These are phyloP conservation scores for Podaxis carcinomalis DNA, from an alignment of 768 basidiomycete species.

Conservation along the genomic window DNA sequence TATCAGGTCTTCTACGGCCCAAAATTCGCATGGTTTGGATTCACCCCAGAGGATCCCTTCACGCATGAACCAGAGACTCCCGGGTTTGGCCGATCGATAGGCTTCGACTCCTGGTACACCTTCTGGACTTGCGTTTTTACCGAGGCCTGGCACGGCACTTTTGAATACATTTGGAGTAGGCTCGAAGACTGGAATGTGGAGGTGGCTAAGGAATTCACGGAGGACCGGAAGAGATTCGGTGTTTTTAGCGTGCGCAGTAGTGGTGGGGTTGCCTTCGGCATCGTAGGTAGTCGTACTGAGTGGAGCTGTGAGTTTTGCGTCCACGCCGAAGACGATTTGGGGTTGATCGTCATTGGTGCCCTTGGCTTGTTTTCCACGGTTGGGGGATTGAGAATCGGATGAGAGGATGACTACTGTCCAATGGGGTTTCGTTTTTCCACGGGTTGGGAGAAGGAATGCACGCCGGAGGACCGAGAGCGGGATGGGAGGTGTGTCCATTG, in stretches of 20 bases:
- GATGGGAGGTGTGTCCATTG: slow-evolving; percentile 41
- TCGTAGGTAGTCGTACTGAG: slow-evolving; percentile 42
- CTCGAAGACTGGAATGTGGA: slow-evolving; percentile 34
- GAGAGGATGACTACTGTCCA: slow-evolving; percentile 69
- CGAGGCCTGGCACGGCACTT: slow-evolving; percentile 38
- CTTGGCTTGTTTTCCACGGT: slow-evolving; percentile 37
- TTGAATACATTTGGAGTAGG: slow-evolving; percentile 52
- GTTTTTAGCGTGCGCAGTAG: slow-evolving; percentile 41
- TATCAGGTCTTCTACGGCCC: slow-evolving; percentile 57
- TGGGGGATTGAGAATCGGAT: slow-evolving; percentile 34
- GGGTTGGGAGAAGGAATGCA: slow-evolving; percentile 69
- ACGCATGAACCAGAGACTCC: slow-evolving; percentile 68
- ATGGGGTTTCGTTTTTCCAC: slow-evolving; percentile 66
- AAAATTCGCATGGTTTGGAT: slow-evolving; percentile 75
- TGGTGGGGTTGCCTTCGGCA: slow-evolving; percentile 21
- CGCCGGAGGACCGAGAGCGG: slow-evolving; percentile 48
- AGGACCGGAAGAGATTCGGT: slow-evolving; percentile 46
- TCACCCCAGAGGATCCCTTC: slow-evolving; percentile 72
- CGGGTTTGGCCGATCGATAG: slow-evolving; percentile 66
- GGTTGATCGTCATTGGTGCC: slow-evolving; percentile 28
- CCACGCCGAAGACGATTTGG: slow-evolving; percentile 70
- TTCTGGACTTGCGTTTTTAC: slow-evolving; percentile 31
- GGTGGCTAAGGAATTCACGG: slow-evolving; percentile 46
- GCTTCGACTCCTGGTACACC: slow-evolving; percentile 64
- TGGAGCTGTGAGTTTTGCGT: slow-evolving; percentile 45